phyloP scores from a whole-genome alignment of 495 filamentous ascomycete species.

The Amphirosellinia nigrospora region DNA sequence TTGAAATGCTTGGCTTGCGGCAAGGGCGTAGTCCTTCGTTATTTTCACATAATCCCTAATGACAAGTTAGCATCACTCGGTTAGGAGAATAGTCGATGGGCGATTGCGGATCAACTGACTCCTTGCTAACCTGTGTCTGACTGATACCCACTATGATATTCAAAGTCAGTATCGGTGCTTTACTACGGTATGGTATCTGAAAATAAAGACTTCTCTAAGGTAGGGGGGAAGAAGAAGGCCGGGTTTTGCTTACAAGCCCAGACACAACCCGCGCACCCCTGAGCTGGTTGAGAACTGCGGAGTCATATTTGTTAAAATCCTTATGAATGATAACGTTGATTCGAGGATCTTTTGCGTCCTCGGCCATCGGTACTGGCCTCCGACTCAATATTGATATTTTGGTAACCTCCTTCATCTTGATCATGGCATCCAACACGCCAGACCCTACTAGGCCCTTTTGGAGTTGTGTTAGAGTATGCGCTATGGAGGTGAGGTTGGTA shows the following conservation, averaged over 20 bases:
- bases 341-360: constrained; percentile 60
- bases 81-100: not conserved
- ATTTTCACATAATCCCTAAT: constrained; percentile 70
- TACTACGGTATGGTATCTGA: not conserved
- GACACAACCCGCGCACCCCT: constrained; percentile 69
- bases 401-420: constrained; percentile 60
- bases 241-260: constrained; percentile 59
- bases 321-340: constrained; percentile 70
- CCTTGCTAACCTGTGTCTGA: constrained; percentile 61
- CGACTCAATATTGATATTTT: constrained; percentile 71
- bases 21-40: constrained; percentile 67
- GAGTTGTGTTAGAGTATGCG: not conserved
- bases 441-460: constrained; percentile 67
- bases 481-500: not conserved
- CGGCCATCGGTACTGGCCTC: constrained; percentile 67
- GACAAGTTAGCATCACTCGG: not conserved
- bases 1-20: constrained; percentile 66
- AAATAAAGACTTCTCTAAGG: not conserved
- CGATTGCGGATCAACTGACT: constrained; percentile 50
- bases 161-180: constrained; percentile 2
- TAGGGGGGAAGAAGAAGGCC: not conserved
- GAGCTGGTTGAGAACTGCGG: constrained; percentile 61
- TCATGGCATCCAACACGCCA: constrained; percentile 66
- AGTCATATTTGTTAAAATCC: constrained; percentile 65
- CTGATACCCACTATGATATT: constrained; percentile 57